These are phyloP conservation scores for Mortierella claussenii DNA, from an alignment of 192 early-diverging fungal species.

Conservation along the genomic window DNA sequence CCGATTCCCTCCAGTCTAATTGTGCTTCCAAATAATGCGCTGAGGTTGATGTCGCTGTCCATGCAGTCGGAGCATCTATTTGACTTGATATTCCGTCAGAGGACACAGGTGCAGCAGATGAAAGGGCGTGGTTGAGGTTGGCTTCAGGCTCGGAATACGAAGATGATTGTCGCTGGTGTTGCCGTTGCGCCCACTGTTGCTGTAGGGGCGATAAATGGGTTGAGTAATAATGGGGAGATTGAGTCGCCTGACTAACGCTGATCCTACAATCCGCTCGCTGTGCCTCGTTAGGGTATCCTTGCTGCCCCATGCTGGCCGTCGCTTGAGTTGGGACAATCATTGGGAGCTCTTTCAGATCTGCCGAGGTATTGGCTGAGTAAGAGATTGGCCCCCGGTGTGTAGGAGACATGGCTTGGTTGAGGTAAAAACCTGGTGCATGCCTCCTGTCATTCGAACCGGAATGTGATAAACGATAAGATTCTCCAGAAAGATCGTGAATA, in stretches of 20 bases:
- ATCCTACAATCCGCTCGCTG: too few relatives aligned
- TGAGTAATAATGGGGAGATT: too few relatives aligned
- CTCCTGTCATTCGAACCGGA: too few relatives aligned
- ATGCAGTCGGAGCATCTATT: neutral
- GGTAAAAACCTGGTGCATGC: too few relatives aligned
- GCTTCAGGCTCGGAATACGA: neutral
- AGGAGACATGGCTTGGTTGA: neutral
- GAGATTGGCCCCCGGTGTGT: neutral
- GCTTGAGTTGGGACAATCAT: neutral
- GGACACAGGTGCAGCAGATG: conserved; percentile 21
- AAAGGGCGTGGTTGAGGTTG: conserved; percentile 10
- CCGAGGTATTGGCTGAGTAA: neutral
- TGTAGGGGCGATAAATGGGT: neutral
- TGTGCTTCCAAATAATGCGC: too few relatives aligned
- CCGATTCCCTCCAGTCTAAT: too few relatives aligned
- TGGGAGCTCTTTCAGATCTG: neutral
- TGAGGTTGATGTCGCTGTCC: too few relatives aligned
- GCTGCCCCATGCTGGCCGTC: neutral
- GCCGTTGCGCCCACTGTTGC: conserved; percentile 1
- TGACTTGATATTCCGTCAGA: conserved; percentile 5
- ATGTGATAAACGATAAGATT: too few relatives aligned
- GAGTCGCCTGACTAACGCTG: too few relatives aligned
- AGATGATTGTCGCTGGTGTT: too few relatives aligned
- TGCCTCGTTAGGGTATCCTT: too few relatives aligned
- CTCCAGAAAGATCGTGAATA: too few relatives aligned